Base-by-base conservation (phyloP, 192 early-diverging fungal species). In the Coemansia sp. region DNA sequence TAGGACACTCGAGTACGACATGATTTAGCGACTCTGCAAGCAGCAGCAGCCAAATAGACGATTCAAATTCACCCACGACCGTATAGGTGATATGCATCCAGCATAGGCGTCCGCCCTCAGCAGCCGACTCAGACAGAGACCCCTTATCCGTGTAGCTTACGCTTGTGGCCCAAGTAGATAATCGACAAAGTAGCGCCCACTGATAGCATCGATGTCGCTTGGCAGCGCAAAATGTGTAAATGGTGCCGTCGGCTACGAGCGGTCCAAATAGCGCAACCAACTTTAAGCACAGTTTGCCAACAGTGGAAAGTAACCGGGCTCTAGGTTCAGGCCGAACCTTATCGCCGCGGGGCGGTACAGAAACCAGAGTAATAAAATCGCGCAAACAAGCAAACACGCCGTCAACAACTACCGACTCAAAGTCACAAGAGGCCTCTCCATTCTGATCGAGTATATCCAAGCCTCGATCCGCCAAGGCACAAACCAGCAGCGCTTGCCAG, bases 171-270 rank as follows among this genome's bases (percentile, higher is more conserved):
- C 77, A 74, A 0, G 77, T 71, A 33, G 61, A 43, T 5, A 67
- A 14, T 3, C 62, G 77, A 14, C 77, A 79, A 0, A 79, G 48
- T 0, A 69, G 68, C 2, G 77, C 71, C 77, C 77, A 79, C 58
- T 79, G 77, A 58, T 79, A 79, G 57, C 77, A 79, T 5, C 77
- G 71, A 43, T 62, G 64, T 26, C 65, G 64, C 46, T 51, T 62
- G 11, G 43, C 45, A 6, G 68, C 57, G 24, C 68, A 79, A 18
- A 72, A 69, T 11, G 20, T 5, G 35, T 71, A 68, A 14, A 67
- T 59, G 16, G 51, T 14, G 33, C 9, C 6, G 10, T 45, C 11
- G 3, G 48, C 21, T 3, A 65, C 21, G 0, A 20, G 33, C 5
- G 63, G 56, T n/a, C 55, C 31, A 56, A 78, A 78, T 13, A 63